Evolutionary conservation across 345 rosid species (phyloP).

Genomic region (Camelina neglecta): DNA sequence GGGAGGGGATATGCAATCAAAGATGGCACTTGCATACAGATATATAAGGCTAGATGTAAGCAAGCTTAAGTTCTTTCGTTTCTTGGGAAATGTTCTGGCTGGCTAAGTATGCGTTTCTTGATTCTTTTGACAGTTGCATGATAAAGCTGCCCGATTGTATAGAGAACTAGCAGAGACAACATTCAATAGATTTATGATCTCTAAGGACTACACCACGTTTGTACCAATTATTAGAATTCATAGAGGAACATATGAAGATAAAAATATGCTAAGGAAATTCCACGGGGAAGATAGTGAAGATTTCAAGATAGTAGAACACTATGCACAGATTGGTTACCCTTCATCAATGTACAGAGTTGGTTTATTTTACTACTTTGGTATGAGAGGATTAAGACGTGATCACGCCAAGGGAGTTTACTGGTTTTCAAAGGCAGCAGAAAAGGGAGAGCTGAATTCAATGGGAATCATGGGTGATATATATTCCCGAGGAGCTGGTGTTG

Average conservation of each 20-base stretch:
- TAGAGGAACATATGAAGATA: constrained; percentile 85
- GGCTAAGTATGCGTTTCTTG: neutral
- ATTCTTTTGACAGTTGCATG: constrained; percentile 52
- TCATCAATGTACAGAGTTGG: constrained; percentile 88
- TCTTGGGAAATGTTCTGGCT: neutral
- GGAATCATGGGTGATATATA: constrained; percentile 93
- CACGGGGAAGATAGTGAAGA: constrained; percentile 90
- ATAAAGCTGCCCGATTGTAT: constrained; percentile 74
- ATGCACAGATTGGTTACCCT: constrained; percentile 91
- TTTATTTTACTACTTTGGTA: constrained; percentile 84
- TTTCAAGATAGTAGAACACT: constrained; percentile 87
- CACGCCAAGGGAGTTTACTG: constrained; percentile 79
- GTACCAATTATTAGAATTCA: constrained; percentile 88
- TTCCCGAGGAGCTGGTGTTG: constrained; percentile 95
- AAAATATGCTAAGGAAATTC: constrained; percentile 75
- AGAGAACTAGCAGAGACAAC: constrained; percentile 90
- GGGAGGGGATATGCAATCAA: constrained; percentile 84
- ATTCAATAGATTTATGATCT: constrained; percentile 80
- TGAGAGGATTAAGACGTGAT: constrained; percentile 91
- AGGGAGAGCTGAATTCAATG: constrained; percentile 92
- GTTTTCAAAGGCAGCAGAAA: constrained; percentile 86
- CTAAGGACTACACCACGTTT: constrained; percentile 79
- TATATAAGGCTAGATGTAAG: constrained; percentile 86
- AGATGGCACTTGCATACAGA: constrained; percentile 87
- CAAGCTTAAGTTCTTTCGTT: neutral